Conservation (phyloP, 1,284 basidiomycete species). For the Hemileia vastatrix region DNA sequence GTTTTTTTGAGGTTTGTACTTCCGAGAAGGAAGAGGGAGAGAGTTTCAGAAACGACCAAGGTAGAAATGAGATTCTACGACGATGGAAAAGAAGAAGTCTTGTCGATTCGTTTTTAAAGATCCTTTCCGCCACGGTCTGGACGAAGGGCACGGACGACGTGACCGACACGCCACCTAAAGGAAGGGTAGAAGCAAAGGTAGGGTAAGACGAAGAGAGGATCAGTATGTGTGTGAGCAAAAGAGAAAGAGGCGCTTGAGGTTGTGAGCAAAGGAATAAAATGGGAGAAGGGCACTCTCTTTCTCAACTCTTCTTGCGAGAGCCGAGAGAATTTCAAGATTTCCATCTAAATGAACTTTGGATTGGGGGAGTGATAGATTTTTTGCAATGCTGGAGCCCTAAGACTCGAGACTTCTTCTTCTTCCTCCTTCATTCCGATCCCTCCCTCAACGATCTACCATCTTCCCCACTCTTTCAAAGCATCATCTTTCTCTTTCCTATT, state of each 20-base stretch:
- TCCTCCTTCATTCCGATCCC: no score
- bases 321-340: no score
- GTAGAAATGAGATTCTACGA: not conserved
- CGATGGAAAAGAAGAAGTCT: not conserved
- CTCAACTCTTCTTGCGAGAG: not conserved
- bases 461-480: not conserved
- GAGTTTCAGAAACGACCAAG: no score
- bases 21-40: no score
- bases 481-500: not conserved
- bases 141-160: constrained; percentile 39
- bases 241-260: not conserved
- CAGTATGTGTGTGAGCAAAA: not conserved
- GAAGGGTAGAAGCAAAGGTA: not conserved
- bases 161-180: constrained; percentile 33
- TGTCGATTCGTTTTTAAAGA: not conserved
- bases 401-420: no score
- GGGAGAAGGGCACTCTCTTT: not conserved
- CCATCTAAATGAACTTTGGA: no score
- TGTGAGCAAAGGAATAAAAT: not conserved
- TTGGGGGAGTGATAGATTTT: no score
- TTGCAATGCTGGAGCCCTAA: no score
- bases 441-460: no score
- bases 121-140: constrained; percentile 27
- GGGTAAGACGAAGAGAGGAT: not conserved
- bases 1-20: no score